Conservation (phyloP, 2,329 filamentous ascomycete species). For the Paramyrothecium sp. region DNA sequence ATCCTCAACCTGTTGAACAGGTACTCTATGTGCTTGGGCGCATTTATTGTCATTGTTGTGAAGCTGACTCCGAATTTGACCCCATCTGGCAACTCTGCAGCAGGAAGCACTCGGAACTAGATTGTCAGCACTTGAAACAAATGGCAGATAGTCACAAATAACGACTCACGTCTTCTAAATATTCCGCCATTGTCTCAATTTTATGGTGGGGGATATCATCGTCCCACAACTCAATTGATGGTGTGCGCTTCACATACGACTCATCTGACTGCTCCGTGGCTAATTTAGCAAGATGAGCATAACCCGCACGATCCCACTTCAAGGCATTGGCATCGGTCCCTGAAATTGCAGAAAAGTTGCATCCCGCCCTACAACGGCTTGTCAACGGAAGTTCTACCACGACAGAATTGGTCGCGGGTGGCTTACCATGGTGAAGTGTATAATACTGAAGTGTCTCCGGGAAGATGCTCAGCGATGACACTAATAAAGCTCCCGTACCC, state of each 20-base stretch:
- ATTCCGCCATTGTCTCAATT: conserved; percentile 33
- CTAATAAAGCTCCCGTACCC: conserved; percentile 29
- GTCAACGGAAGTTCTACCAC: too few relatives aligned
- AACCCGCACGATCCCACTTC: conserved; percentile 36
- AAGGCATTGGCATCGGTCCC: conserved; percentile 35
- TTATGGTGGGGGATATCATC: conserved; percentile 30
- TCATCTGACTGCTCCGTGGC: conserved; percentile 22
- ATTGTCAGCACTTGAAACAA: background rate
- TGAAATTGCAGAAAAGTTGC: conserved; percentile 39
- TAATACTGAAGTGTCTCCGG: conserved; percentile 30
- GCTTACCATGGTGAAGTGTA: conserved; percentile 39
- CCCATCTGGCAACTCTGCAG: conserved; percentile 21
- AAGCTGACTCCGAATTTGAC: conserved; percentile 29
- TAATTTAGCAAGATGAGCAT: conserved; percentile 29
- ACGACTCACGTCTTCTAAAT: conserved; percentile 32
- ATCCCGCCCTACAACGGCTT: conserved; percentile 28
- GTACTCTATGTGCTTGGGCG: conserved; percentile 31
- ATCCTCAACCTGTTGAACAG: conserved; percentile 17
- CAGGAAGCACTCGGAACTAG: conserved; percentile 26
- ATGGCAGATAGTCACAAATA: background rate
- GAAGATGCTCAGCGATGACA: conserved; percentile 34
- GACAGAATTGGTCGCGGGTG: too few relatives aligned
- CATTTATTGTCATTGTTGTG: conserved; percentile 31
- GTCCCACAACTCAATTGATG: conserved; percentile 37
- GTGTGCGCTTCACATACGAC: conserved; percentile 30